Base-by-base conservation (phyloP, 768 basidiomycete genomes). In the Hygrocybe punicea region DNA sequence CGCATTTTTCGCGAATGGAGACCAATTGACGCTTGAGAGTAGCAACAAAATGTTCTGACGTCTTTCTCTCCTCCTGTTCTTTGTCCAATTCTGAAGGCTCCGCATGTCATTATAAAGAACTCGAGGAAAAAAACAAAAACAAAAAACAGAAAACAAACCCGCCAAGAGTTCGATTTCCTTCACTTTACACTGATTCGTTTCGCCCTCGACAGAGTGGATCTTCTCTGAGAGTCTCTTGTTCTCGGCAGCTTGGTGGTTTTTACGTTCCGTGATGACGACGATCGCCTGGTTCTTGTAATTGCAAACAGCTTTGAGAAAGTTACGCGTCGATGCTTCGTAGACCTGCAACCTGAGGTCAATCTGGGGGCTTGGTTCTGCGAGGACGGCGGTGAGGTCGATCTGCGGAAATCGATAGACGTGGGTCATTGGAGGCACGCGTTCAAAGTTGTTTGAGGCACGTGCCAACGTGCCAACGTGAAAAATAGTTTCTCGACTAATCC, bases 121-220 rank as follows among this genome's bases (percentile, higher is more conserved):
- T n/a, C n/a, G n/a, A n/a, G n/a, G n/a, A n/a, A n/a, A n/a, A n/a
- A n/a, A n/a, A n/a, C n/a, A n/a, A n/a, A n/a, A n/a, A n/a, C n/a
- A n/a, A n/a, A n/a, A n/a, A n/a, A n/a, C n/a, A n/a, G n/a, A n/a
- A 33, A 21, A 74, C 82, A n/a, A 68, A 93, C 92, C 82, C 55
- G 83, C 81, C 2, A 91, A 78, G 55, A 95, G 78, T 51, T 90
- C 86, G 29, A 91, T 86, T 71, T 94, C 93, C 63, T 78, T 81
- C 51, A 89, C 67, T 62, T 92, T 89, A 72, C 89, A 92, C 44
- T 84, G 76, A 53, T 83, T 85, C 2, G 82, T 93, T 69, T 92
- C 87, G 0, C 75, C 64, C 67, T 93, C 88, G 0, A 84, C 76
- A 7, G 81, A 76, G 44, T 84, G 78, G 8, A 73, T 81, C 66